Evolutionary conservation across 2,329 filamentous ascomycete genomes (phyloP).

Genomic region (Claviceps sp.): DNA sequence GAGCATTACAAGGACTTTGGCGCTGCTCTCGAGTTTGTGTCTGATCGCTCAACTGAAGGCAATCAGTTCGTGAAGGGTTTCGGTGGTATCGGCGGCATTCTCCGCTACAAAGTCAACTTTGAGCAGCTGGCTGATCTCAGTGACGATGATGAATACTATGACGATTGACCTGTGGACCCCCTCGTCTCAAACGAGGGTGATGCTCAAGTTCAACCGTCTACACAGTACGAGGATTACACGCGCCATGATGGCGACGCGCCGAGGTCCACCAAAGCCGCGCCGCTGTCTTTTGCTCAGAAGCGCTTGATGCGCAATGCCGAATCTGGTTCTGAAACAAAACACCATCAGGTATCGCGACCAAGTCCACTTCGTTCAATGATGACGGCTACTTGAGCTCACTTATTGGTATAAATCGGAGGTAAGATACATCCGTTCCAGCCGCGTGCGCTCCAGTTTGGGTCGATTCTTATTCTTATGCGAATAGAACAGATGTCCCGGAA

Average conservation of each 20-base stretch:
- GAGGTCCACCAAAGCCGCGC: constrained; percentile 30
- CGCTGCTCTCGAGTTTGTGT: constrained; percentile 90
- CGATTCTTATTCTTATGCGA: constrained; percentile 3
- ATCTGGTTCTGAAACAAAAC: constrained; percentile 28
- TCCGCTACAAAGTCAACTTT: constrained; percentile 99
- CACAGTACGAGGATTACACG: constrained; percentile 28
- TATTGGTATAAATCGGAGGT: constrained; percentile 18
- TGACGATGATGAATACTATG: constrained; percentile 91
- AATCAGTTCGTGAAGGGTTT: constrained; percentile 99
- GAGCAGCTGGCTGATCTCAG: constrained; percentile 92
- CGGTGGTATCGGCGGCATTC: constrained; percentile 91
- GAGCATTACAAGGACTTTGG: constrained; percentile 98
- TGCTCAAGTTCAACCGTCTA: constrained; percentile 46
- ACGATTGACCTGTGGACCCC: constrained; percentile 81
- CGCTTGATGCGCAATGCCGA: constrained; percentile 33
- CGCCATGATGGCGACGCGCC: constrained; percentile 26
- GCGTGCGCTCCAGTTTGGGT: not conserved
- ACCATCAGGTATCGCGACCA: constrained; percentile 42
- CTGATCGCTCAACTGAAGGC: constrained; percentile 91
- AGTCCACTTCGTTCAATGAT: constrained; percentile 57
- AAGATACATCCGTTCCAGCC: constrained; percentile 4
- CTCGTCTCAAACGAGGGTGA: constrained; percentile 78
- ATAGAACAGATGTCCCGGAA: constrained; percentile 1
- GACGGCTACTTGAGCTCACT: constrained; percentile 43
- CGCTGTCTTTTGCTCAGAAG: constrained; percentile 30